Percentiles rank a stretch among this genome's conserved stretches.
phyloP scores from a whole-genome alignment of 2,329 filamentous ascomycete species.

The Aspergillus alliaceus region DNA sequence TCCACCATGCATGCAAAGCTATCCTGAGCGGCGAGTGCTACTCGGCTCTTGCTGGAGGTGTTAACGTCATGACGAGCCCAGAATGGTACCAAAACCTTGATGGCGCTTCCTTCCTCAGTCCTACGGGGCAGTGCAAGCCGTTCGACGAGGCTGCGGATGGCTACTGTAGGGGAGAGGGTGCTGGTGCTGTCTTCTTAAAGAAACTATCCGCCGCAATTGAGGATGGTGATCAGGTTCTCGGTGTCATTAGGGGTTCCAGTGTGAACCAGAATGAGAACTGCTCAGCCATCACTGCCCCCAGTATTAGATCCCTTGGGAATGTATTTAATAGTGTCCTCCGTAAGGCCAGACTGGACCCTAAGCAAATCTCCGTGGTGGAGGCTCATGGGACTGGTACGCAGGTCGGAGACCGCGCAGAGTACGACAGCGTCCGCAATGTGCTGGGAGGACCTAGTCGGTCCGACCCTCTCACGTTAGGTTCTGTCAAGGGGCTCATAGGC shows the following conservation, averaged over 20 bases:
- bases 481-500: constrained; percentile 36
- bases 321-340: constrained; percentile 30
- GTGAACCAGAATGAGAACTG: constrained; percentile 36
- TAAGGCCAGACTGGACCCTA: constrained; percentile 20
- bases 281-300: constrained; percentile 20
- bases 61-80: constrained; percentile 30
- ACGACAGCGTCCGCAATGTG: constrained; percentile 19
- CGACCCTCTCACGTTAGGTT: constrained; percentile 22
- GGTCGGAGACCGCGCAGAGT: constrained; percentile 32
- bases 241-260: constrained; percentile 32
- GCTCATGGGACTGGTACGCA: constrained; percentile 30
- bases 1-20: constrained; percentile 25
- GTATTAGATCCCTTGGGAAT: constrained; percentile 21
- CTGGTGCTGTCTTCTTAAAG: constrained; percentile 49
- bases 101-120: constrained; percentile 43
- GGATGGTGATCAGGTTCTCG: constrained; percentile 48
- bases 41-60: constrained; percentile 37
- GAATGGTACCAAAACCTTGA: constrained; percentile 28
- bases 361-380: constrained; percentile 31
- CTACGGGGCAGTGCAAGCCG: constrained; percentile 49
- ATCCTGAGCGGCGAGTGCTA: constrained; percentile 24
- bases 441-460: constrained; percentile 16
- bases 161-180: constrained; percentile 52
- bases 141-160: constrained; percentile 51
- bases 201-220: constrained; percentile 44